These are phyloP conservation scores for Ceratobasidium papillatum DNA, from an alignment of 1,284 basidiomycete genomes.

Conservation along the genomic window DNA sequence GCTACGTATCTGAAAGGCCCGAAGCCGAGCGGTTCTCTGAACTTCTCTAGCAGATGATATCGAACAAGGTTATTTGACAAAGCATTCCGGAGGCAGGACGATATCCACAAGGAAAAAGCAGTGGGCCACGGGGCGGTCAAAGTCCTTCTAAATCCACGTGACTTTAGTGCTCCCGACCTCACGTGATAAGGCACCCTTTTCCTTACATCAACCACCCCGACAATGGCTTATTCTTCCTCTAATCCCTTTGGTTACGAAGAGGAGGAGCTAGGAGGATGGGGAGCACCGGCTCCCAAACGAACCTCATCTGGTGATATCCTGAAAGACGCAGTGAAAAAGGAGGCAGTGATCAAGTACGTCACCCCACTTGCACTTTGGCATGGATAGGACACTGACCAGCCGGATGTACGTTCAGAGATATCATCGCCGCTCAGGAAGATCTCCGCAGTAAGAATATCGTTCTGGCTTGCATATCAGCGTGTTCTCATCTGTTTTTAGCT, in stretches of 20 bases:
- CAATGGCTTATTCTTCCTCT: conserved; percentile 18
- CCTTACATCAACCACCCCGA: not conserved
- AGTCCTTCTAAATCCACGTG: not conserved
- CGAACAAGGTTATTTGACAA: not conserved
- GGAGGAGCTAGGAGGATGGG: conserved; percentile 58
- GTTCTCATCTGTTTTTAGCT: conserved; percentile 55
- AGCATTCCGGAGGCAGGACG: not conserved
- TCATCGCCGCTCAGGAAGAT: conserved; percentile 74
- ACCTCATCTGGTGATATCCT: conserved; percentile 67
- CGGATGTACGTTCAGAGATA: conserved; percentile 63
- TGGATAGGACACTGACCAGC: conserved; percentile 10
- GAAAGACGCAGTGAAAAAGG: conserved; percentile 76
- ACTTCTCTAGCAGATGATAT: not conserved
- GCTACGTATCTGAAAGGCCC: not conserved
- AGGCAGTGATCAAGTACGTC: conserved; percentile 65
- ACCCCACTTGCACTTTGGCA: conserved; percentile 4
- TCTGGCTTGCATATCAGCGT: not conserved
- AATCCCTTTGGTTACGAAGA: conserved; percentile 46
- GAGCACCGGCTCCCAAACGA: conserved; percentile 53
- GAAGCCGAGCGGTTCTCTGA: not conserved
- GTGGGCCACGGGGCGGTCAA: not conserved
- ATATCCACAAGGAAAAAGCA: not conserved
- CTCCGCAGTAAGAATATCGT: conserved; percentile 63
- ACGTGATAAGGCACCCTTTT: not conserved
- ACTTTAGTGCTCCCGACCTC: not conserved